Percentiles rank a stretch among this genome's conserved stretches.
Conservation (phyloP, 352 stramenopile genomes). For the Globisporangium nagaii region DNA sequence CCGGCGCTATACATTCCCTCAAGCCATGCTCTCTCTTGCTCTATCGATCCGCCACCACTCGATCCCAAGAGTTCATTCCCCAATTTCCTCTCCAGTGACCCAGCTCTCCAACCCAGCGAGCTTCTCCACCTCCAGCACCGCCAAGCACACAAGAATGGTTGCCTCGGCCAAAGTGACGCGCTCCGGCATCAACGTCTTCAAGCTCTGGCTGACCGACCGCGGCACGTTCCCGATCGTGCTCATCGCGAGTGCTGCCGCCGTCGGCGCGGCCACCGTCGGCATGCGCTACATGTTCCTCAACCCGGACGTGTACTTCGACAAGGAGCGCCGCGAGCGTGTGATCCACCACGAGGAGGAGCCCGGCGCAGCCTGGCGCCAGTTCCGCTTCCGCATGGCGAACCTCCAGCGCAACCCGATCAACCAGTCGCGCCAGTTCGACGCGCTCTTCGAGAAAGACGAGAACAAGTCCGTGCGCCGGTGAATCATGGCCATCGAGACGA, state of each 20-base stretch:
- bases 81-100: slow-evolving; percentile 5
- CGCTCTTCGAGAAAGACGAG: slow-evolving; percentile 44
- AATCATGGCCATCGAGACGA: not conserved
- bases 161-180: slow-evolving; percentile 13
- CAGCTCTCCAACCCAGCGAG: not conserved
- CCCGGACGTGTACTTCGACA: slow-evolving; percentile 66
- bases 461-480: slow-evolving; percentile 58
- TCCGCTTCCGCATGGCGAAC: slow-evolving; percentile 64
- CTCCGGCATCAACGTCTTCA: slow-evolving; percentile 32
- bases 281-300: slow-evolving; percentile 45
- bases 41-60: too few species aligned
- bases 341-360: slow-evolving; percentile 44
- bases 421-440: slow-evolving; percentile 62
- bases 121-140: not conserved
- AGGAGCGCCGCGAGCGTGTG: slow-evolving; percentile 36
- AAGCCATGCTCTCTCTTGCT: too few species aligned
- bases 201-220: slow-evolving; percentile 59
- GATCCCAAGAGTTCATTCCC: too few species aligned
- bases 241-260: slow-evolving; percentile 27
- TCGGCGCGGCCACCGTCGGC: slow-evolving; percentile 24
- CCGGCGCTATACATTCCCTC: too few species aligned
- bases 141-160: slow-evolving; percentile 11
- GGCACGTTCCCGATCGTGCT: slow-evolving; percentile 59
- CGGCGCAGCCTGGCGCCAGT: slow-evolving; percentile 45
- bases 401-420: slow-evolving; percentile 66